Percentiles rank a stretch among this genome's conserved stretches.
Evolutionary conservation across 73 alveolate species (phyloP).

Genomic region (Uronychia setigera): DNA sequence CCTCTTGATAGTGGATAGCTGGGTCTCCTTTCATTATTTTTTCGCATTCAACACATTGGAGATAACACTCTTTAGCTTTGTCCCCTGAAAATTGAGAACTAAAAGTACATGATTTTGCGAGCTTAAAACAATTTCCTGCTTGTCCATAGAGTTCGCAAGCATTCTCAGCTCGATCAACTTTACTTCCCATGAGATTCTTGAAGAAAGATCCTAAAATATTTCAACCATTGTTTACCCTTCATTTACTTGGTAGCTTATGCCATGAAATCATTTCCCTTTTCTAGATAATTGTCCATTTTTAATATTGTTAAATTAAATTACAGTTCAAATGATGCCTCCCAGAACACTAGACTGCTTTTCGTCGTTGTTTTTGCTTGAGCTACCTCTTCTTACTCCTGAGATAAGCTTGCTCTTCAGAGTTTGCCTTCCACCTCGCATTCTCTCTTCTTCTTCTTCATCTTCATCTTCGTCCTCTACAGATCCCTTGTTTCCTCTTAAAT

Average conservation of each 20-base stretch:
- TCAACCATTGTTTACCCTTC: background rate
- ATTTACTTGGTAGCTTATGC: background rate
- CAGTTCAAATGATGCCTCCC: too few relatives aligned
- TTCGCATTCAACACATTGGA: slow-evolving; percentile 61
- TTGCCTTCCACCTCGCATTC: too few relatives aligned
- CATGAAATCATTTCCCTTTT: background rate
- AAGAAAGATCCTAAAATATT: slow-evolving; percentile 58
- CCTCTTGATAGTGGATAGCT: slow-evolving; percentile 60
- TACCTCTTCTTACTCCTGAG: too few relatives aligned
- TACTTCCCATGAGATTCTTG: slow-evolving; percentile 57
- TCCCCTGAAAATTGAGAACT: slow-evolving; percentile 51
- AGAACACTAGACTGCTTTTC: too few relatives aligned
- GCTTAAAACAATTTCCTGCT: slow-evolving; percentile 77
- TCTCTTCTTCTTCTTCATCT: too few relatives aligned
- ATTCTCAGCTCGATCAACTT: slow-evolving; percentile 68
- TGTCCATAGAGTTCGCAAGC: slow-evolving; percentile 63
- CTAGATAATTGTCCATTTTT: background rate
- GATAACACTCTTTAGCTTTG: slow-evolving; percentile 51
- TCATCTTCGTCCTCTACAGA: too few relatives aligned
- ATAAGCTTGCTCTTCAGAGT: too few relatives aligned
- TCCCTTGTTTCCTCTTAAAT: too few relatives aligned
- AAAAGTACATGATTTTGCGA: slow-evolving; percentile 21
- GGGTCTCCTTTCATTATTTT: slow-evolving; percentile 22
- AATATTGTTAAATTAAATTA: too few relatives aligned
- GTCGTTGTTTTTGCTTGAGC: too few relatives aligned